Evolutionary conservation across 2,329 filamentous ascomycete genomes (phyloP), one percentile per base, ranked within the genome.

Genomic region (Penicillium sp.): DNA sequence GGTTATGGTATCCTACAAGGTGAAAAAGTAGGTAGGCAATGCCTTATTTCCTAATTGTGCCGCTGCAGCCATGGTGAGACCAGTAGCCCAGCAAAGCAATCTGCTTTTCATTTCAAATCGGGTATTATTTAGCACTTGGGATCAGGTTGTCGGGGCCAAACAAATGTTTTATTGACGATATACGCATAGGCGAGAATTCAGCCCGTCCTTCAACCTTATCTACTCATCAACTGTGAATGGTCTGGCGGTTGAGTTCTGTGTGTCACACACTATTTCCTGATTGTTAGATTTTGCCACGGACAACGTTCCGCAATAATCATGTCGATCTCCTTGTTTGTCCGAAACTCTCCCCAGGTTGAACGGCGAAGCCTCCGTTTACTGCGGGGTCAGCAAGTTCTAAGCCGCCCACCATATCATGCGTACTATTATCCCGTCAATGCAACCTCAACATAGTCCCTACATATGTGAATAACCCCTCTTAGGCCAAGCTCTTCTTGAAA

Each of bases 11-110:
- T 9, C 68, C 62, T 60, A 78, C 75, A 79, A 79, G 8, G 72
- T 77, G 57, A 79, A 78, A 56, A 79, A 71, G 56, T 77, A 78
- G 1, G 60, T 71, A 5, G 64, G 49, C 3, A 43, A 44, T 27
- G 58, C 53, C 13, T 43, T 52, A 22, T 52, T 48, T 13, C 56
- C 37, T 43, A 58, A 54, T n/a, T 65, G 68, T 11, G 54, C 33
- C 8, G 66, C 68, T 46, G 59, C 53, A 37, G 46, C 62, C 21
- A 60, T 57, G 29, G 58, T 53, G 27, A 63, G 45, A 33, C 49
- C 43, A 55, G 51, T 46, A 21, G 44, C 44, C 22, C 68, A 44
- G 31, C 49, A 26, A 52, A 49, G 19, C 14, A 60, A 35, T 10
- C 45, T n/a, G 37, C 48, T 4, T 52, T 58, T 61, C 63, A 66